These are phyloP conservation scores for Camellia sinensis DNA, from an alignment of 148 eudicot genomes.

Conservation along the genomic window DNA sequence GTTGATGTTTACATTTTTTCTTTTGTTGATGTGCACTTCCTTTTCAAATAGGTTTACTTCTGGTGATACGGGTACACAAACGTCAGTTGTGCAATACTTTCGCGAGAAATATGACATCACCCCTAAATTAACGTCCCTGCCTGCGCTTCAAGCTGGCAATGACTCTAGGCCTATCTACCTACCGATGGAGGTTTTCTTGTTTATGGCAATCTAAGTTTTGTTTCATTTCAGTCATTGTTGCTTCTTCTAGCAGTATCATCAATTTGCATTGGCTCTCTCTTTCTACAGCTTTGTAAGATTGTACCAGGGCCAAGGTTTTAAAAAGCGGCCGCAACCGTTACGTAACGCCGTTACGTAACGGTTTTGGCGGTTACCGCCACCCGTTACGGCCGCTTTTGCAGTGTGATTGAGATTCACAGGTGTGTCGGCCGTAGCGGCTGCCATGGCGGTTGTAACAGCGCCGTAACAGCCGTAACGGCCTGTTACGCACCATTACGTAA, in stretches of 20 bases:
- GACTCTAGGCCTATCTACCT: conserved; percentile 46
- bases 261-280: background rate
- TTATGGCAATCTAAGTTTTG: background rate
- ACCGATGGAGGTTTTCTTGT: conserved; percentile 76
- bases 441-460: too few species aligned
- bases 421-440: too few species aligned
- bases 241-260: background rate
- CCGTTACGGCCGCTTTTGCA: too few species aligned
- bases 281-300: conserved; percentile 49
- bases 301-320: conserved; percentile 55
- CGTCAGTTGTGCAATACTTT: conserved; percentile 60
- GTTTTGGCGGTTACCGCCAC: too few species aligned
- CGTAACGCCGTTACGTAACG: too few species aligned
- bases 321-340: too few species aligned
- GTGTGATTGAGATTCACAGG: too few species aligned
- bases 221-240: background rate
- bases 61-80: conserved; percentile 21
- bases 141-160: conserved; percentile 65
- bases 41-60: conserved; percentile 43
- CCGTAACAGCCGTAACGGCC: too few species aligned
- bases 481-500: too few species aligned
- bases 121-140: conserved; percentile 41
- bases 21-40: background rate
- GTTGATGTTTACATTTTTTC: too few species aligned
- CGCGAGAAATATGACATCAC: conserved; percentile 35